Base-by-base conservation (phyloP, 163 green algal genomes). In the Chlorella variabilis region DNA sequence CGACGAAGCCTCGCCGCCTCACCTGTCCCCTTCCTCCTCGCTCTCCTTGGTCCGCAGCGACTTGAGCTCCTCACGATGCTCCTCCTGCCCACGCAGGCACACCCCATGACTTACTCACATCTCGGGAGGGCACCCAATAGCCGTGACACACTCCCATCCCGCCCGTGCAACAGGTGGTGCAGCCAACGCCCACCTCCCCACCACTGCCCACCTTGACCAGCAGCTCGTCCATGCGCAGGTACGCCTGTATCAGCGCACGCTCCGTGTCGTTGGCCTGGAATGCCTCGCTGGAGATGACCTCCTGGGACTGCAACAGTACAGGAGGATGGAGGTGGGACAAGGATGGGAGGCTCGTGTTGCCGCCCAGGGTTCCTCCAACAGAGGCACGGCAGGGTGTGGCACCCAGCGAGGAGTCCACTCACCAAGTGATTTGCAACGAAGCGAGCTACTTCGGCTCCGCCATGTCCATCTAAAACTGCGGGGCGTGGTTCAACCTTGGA, bases 381-480 rank as follows among this genome's bases (percentile, higher is more conserved):
- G 23, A 63, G 18, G 54, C 23, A 29, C 54, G 23, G 54, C 54
- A 63, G 18, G 54, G 54, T 29, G 54, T 29, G 39, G 21, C 21
- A 49, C 18, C 31, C 25, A 29, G 54, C 11, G 61, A 65, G 54
- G 41, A n/a, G 66, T 63, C 61, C 29, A 15, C 77, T 58, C 51
- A 90, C 87, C 87, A 97, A 81, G 84, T 95, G 90, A 34, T 84
- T 73, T 3, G 93, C 91, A 13, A 84, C 84, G 71, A 92, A 96
- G 23, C 84, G 74, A 4, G 93, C 93, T 39, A 96, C 93, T 80
- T 97, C 90, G 2, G 91, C 91, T 23, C 93, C 93, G 34, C 93
- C 93, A 63, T 97, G 93, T 3, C 93, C 93, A 78, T 97, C 93
- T 85, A 95, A 97, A 4, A 95, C 75, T 6, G 81, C 87, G 2